Evolutionary conservation across 208 protist species (phyloP).

Genomic region (Naegleria fowleri): DNA sequence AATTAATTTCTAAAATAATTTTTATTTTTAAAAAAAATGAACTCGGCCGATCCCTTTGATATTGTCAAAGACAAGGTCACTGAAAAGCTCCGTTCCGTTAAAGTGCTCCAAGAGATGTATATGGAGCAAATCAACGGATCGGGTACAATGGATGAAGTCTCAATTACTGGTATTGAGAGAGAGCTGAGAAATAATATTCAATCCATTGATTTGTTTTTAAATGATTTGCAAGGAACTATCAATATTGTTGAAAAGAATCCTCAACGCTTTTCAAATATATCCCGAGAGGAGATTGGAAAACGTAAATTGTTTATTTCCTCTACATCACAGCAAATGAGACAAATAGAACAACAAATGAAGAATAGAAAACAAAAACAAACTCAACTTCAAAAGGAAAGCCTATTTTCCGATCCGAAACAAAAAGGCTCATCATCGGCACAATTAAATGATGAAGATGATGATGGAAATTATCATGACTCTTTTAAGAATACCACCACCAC

Average conservation of each 20-base stretch:
- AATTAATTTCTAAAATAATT: too few relatives aligned
- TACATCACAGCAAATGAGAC: neutral
- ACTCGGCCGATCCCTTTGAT: neutral
- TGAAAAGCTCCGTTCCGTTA: neutral
- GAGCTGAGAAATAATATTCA: neutral
- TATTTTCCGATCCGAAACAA: neutral
- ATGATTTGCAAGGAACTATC: neutral
- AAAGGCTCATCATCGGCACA: too few relatives aligned
- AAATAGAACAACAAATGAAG: neutral
- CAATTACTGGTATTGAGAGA: neutral
- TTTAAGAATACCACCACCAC: neutral
- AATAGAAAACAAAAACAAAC: neutral
- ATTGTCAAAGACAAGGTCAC: neutral
- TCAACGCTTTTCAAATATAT: neutral
- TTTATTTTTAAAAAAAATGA: constrained; percentile 7
- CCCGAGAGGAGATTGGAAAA: neutral
- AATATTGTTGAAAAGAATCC: neutral
- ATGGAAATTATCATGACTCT: too few relatives aligned
- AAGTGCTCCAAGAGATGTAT: neutral
- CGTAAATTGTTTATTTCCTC: neutral
- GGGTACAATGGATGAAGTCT: too few relatives aligned
- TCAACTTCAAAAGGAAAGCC: neutral
- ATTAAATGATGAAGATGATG: neutral
- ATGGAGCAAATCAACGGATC: neutral
- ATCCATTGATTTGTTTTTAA: neutral